Evolutionary conservation across 371 early-diverging fungal species (phyloP).

Genomic region (Umbelopsis sp.): DNA sequence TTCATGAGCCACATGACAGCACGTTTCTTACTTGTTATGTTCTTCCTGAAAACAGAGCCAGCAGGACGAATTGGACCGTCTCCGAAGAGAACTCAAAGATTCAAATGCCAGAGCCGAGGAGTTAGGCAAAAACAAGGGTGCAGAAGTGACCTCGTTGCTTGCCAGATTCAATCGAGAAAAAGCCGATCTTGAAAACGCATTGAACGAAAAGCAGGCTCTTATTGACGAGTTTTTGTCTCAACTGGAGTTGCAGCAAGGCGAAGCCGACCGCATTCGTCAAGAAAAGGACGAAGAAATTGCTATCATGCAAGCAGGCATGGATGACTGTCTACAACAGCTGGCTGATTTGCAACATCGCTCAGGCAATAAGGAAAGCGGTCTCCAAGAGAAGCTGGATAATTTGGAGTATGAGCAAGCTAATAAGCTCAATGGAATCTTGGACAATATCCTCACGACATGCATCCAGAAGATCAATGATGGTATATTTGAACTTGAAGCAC

Average conservation of each 20-base stretch:
- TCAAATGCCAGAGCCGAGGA: slow-evolving; percentile 79
- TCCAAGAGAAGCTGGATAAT: slow-evolving; percentile 68
- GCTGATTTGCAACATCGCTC: slow-evolving; percentile 68
- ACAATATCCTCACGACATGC: slow-evolving; percentile 87
- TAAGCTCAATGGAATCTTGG: slow-evolving; percentile 83
- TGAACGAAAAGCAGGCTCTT: slow-evolving; percentile 47
- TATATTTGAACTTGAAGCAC: slow-evolving; percentile 82
- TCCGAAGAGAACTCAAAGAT: slow-evolving; percentile 80
- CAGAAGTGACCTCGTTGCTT: slow-evolving; percentile 82
- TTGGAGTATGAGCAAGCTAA: slow-evolving; percentile 69
- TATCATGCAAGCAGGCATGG: slow-evolving; percentile 91
- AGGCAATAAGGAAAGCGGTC: slow-evolving; percentile 24
- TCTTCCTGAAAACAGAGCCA: slow-evolving; percentile 49
- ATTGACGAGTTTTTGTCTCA: slow-evolving; percentile 69
- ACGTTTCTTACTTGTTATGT: background rate
- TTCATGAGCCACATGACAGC: background rate
- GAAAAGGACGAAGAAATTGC: slow-evolving; percentile 90
- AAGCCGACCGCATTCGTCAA: slow-evolving; percentile 63
- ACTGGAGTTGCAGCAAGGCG: slow-evolving; percentile 69
- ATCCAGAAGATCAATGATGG: slow-evolving; percentile 86
- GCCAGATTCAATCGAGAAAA: slow-evolving; percentile 82
- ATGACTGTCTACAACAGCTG: slow-evolving; percentile 89
- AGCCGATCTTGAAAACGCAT: slow-evolving; percentile 73
- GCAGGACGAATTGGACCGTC: slow-evolving; percentile 78
- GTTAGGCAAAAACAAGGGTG: slow-evolving; percentile 75